phyloP scores from a whole-genome alignment of 1,284 basidiomycete genomes.

The Cerrena zonata region DNA sequence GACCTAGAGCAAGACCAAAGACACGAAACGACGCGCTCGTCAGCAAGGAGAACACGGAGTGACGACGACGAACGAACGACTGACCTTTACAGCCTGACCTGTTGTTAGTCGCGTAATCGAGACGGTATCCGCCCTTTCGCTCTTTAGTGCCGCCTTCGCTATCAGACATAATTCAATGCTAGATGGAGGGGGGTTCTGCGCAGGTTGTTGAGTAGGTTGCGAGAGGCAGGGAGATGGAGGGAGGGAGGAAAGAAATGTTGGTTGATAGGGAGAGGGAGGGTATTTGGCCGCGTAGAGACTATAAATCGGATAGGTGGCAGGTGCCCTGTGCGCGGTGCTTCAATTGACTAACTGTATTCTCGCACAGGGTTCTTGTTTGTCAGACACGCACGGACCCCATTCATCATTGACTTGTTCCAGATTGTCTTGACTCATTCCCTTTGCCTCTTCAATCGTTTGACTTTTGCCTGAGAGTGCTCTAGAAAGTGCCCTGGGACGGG shows the following conservation, averaged over 20 bases:
- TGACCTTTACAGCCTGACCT: conserved; percentile 81
- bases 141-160: conserved; percentile 39
- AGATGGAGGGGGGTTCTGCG: conserved; percentile 20
- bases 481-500: too few relatives aligned
- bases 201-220: conserved; percentile 17
- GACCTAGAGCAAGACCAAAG: conserved; percentile 42
- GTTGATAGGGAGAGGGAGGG: conserved; percentile 8
- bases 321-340: conserved; percentile 17
- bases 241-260: conserved; percentile 14
- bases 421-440: not conserved
- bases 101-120: conserved; percentile 65
- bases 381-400: conserved; percentile 6
- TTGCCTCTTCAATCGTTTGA: too few relatives aligned
- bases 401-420: not conserved
- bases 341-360: conserved; percentile 19
- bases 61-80: conserved; percentile 20
- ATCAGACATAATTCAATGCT: conserved; percentile 50
- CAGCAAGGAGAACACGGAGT: conserved; percentile 17
- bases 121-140: conserved; percentile 57
- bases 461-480: too few relatives aligned
- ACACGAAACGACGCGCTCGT: conserved; percentile 26
- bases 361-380: not conserved
- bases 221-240: conserved; percentile 18
- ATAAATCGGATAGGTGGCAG: conserved; percentile 21
- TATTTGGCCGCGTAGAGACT: conserved; percentile 14